Percentiles rank a stretch among this genome's conserved stretches.
These are phyloP conservation scores for Colletotrichum spaethianum DNA, from an alignment of 2,329 filamentous ascomycete genomes.

Conservation along the genomic window DNA sequence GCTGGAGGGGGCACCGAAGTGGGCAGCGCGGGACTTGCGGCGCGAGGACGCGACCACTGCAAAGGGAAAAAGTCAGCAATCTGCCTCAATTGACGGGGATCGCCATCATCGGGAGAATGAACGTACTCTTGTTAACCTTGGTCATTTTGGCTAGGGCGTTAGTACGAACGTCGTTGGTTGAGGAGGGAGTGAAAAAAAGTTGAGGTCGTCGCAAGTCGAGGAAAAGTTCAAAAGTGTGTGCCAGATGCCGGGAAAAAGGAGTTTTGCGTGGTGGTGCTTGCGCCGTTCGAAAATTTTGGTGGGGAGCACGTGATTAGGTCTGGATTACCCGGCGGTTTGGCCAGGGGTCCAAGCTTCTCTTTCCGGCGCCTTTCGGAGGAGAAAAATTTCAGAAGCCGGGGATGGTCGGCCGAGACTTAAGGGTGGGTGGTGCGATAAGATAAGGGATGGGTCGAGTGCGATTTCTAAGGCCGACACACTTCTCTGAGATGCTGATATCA, in stretches of 20 bases:
- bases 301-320: slow-evolving; percentile 24
- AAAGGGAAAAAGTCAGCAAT: slow-evolving; percentile 42
- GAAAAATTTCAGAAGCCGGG: neutral
- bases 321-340: neutral
- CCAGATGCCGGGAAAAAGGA: neutral
- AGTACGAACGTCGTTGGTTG: slow-evolving; percentile 39
- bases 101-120: neutral
- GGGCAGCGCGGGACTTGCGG: slow-evolving; percentile 98
- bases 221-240: neutral
- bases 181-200: slow-evolving; percentile 2
- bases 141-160: slow-evolving; percentile 69
- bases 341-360: slow-evolving; percentile 1
- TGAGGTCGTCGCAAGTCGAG: slow-evolving; percentile 20
- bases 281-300: neutral
- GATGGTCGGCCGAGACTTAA: slow-evolving; percentile 3
- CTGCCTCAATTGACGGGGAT: slow-evolving; percentile 7
- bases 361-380: neutral
- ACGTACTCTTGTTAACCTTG: slow-evolving; percentile 76
- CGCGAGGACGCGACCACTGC: slow-evolving; percentile 83
- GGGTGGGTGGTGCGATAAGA: slow-evolving; percentile 1
- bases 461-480: neutral
- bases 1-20: slow-evolving; percentile 96
- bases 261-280: slow-evolving; percentile 3
- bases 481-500: neutral
- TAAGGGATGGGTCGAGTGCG: neutral